Conservation (phyloP, 176 grass and related monocot genomes). For the Carex parvula region DNA sequence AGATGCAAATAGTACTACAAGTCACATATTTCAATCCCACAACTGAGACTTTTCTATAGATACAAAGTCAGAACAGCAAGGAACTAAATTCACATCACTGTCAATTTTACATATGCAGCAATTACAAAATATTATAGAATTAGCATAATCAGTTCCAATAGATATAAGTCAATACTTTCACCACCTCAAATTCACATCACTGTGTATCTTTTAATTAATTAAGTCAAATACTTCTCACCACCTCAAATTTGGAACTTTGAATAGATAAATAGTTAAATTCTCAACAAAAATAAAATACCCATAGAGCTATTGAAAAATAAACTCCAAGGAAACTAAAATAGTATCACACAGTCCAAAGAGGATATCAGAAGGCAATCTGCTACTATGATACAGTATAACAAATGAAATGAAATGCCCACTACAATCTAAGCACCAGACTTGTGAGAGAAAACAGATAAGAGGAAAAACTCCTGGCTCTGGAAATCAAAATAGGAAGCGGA, state of each 20-base stretch:
- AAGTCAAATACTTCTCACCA: not conserved
- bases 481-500: too few relatives aligned
- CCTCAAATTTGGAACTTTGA: not conserved
- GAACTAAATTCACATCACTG: not conserved
- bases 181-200: too few relatives aligned
- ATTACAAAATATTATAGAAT: not conserved
- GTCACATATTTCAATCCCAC: not conserved
- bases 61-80: not conserved
- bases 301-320: not conserved
- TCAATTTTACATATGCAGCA: not conserved
- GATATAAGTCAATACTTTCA: too few relatives aligned
- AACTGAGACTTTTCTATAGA: not conserved
- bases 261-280: not conserved
- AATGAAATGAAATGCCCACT: not conserved
- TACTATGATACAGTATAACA: not conserved
- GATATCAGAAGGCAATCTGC: not conserved
- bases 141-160: not conserved
- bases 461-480: too few relatives aligned
- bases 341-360: not conserved
- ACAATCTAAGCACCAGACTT: not conserved
- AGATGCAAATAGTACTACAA: not conserved
- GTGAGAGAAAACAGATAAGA: not conserved
- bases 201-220: not conserved
- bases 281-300: not conserved
- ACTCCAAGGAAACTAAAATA: not conserved